Percentiles rank a stretch among this genome's conserved stretches.
These are phyloP conservation scores for Fusarium sublunatum DNA, from an alignment of 2,329 filamentous ascomycete species.

Conservation along the genomic window DNA sequence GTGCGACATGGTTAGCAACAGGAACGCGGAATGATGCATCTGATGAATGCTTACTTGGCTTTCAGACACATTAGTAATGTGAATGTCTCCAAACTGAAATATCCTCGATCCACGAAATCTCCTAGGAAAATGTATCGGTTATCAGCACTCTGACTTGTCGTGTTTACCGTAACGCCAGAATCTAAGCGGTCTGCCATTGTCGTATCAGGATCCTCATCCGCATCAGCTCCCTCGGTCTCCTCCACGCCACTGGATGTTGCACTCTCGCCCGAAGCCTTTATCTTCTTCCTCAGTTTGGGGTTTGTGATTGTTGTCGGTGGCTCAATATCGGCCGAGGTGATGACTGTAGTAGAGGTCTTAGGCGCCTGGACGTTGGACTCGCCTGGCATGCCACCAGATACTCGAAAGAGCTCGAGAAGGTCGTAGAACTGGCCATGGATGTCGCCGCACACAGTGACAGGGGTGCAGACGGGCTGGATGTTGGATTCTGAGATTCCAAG, in stretches of 20 bases:
- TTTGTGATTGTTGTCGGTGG: constrained; percentile 90
- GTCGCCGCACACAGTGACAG: constrained; percentile 96
- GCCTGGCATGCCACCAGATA: constrained; percentile 95
- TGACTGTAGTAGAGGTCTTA: constrained; percentile 76
- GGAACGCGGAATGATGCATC: not conserved
- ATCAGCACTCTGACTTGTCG: constrained; percentile 61
- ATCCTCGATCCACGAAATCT: constrained; percentile 96
- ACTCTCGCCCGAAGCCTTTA: constrained; percentile 62
- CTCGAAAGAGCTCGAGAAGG: constrained; percentile 93
- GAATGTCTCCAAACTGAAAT: constrained; percentile 98
- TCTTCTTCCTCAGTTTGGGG: constrained; percentile 86
- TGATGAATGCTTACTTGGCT: constrained; percentile 61
- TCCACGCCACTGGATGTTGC: constrained; percentile 64
- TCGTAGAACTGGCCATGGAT: constrained; percentile 99
- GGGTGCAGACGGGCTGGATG: constrained; percentile 96
- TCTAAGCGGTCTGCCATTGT: constrained; percentile 49
- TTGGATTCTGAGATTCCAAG: constrained; percentile 79
- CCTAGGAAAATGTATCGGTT: constrained; percentile 74
- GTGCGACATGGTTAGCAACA: constrained; percentile 36
- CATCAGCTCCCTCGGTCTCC: constrained; percentile 58
- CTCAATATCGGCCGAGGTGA: constrained; percentile 91
- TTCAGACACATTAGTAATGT: constrained; percentile 97
- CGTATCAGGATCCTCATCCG: constrained; percentile 48
- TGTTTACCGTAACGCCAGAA: constrained; percentile 51
- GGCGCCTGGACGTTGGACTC: constrained; percentile 77